These are phyloP conservation scores for Phialophora chinensis DNA, from an alignment of 2,329 filamentous ascomycete genomes.

Conservation along the genomic window DNA sequence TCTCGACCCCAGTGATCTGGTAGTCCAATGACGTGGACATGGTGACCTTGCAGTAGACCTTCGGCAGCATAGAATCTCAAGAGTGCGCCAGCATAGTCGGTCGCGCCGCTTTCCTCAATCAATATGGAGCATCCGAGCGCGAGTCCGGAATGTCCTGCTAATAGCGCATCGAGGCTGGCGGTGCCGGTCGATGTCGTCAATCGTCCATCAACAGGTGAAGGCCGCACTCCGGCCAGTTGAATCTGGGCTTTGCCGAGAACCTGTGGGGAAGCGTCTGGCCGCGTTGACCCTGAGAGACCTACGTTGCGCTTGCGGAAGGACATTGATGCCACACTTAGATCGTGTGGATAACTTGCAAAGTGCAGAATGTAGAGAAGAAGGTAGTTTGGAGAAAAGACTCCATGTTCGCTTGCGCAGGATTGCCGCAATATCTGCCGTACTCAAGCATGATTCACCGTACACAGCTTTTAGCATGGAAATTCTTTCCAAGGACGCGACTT, in stretches of 20 bases:
- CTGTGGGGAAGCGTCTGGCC: conserved; percentile 42
- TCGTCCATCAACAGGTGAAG: conserved; percentile 86
- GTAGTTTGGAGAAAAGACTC: neutral
- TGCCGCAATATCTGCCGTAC: conserved; percentile 16
- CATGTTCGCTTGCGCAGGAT: neutral
- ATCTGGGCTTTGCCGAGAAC: conserved; percentile 38
- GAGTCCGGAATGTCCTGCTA: conserved; percentile 86
- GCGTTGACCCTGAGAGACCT: conserved; percentile 54
- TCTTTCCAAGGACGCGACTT: neutral
- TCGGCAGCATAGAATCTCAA: conserved; percentile 91
- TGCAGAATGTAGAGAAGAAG: neutral
- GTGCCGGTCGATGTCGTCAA: conserved; percentile 91
- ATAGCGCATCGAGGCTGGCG: conserved; percentile 78
- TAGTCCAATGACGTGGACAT: conserved; percentile 82
- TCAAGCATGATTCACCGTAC: conserved; percentile 4
- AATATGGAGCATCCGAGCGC: conserved; percentile 80
- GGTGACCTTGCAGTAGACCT: conserved; percentile 87
- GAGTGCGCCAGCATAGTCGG: conserved; percentile 86
- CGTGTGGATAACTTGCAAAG: neutral
- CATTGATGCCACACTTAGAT: conserved; percentile 51
- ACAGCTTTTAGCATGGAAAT: neutral
- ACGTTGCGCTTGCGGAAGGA: conserved; percentile 73
- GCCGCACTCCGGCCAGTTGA: conserved; percentile 66
- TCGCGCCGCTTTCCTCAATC: conserved; percentile 87
- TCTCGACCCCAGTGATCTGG: conserved; percentile 81